These are phyloP conservation scores for Boechera retrofracta DNA, from an alignment of 345 rosid species.

Conservation along the genomic window DNA sequence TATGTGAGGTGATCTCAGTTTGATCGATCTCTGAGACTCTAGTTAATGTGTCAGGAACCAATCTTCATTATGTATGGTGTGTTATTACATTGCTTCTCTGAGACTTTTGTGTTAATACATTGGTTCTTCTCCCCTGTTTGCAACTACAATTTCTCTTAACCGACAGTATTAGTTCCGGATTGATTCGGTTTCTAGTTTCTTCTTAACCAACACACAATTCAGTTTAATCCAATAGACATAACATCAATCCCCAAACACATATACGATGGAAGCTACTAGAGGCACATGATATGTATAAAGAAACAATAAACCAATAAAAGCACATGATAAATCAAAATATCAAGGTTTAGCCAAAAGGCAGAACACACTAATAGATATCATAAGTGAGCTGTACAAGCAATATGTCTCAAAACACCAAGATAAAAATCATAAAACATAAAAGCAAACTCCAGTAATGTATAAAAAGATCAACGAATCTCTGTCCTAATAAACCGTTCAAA, in stretches of 20 bases:
- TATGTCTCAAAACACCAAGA: constrained; percentile 35
- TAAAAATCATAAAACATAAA: constrained; percentile 16
- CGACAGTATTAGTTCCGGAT: constrained; percentile 16
- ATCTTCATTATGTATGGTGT: too few species aligned
- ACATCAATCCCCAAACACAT: constrained; percentile 7
- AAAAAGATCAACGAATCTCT: constrained; percentile 34
- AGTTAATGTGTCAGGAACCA: neutral
- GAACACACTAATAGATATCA: constrained; percentile 26
- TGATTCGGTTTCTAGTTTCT: constrained; percentile 2
- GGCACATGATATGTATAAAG: constrained; percentile 17
- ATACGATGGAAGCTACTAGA: constrained; percentile 50
- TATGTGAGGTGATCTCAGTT: neutral
- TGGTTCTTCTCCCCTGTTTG: constrained; percentile 7
- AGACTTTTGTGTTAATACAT: neutral
- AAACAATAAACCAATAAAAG: constrained; percentile 15
- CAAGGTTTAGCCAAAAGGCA: constrained; percentile 30
- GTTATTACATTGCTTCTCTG: neutral
- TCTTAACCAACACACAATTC: neutral
- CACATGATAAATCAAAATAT: constrained; percentile 27
- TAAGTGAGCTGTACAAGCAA: constrained; percentile 38
- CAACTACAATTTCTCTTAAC: neutral
- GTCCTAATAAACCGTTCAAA: constrained; percentile 29
- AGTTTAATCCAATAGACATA: constrained; percentile 13
- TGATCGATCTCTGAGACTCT: neutral
- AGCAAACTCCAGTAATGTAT: constrained; percentile 11